Evolutionary conservation across 331 rosid genomes (phyloP), one percentile per base, ranked within the genome.

Genomic region (Phaseolus coccineus): DNA sequence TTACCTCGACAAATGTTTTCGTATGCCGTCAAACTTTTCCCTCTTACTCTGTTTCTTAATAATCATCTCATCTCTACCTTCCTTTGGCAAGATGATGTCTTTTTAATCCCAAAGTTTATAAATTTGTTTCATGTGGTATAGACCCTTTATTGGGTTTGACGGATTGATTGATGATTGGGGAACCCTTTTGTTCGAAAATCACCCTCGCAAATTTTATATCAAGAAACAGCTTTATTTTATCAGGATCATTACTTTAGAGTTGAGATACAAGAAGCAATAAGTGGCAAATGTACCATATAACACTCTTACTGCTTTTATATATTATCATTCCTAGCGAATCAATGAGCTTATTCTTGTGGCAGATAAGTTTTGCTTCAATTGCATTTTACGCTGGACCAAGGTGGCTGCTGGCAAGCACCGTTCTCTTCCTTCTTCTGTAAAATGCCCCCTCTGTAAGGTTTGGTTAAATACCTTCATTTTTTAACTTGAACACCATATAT

Each of bases 381-480:
- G 96, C 86, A 92, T 95, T 81, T 47, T 87, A 19, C 98, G 92
- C 46, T 95, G 98, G 98, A 76, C 89, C 71, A 93, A 88, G 69
- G 94, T 95, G 40, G 87, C 88, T 84, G 69, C 93, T 61, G 59
- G 81, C 72, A 92, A 91, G 83, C 89, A 71, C 67, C 77, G 75
- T 65, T 44, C 71, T 82, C 69, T 85, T n/a, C 82, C 83, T 76
- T 69, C 93, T 46, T 88, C 89, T 50, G 84, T 95, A 8, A 91
- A 87, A 69, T 95, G 98, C 65, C 98, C 98, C 66, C 90, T 92
- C 47, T 95, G 98, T 91, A 95, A 95, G 97, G 98, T 93, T 82
- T 53, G 76, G 8, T 80, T 55, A 58, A 15, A 15, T 53, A 69
- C 69, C 25, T 8, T 24, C 69, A n/a, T 53, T 66, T 47, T 69